Conservation (phyloP, 1,284 basidiomycete species). For the Melanopsichium pennsylvanicum region DNA sequence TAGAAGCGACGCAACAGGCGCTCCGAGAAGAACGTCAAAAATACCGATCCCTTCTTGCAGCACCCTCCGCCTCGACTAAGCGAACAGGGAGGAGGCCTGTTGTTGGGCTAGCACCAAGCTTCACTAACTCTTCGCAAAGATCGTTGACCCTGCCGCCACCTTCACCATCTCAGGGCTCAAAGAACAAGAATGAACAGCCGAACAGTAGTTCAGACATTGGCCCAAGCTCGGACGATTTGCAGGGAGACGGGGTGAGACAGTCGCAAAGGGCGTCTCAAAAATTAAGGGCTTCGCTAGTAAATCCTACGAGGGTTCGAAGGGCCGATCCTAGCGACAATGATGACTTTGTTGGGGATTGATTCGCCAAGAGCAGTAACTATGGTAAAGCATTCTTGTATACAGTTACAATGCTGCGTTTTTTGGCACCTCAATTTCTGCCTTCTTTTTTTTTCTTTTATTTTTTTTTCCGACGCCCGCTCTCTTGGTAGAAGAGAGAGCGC, state of each 20-base stretch:
- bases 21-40: conserved; percentile 40
- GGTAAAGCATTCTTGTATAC: too few species aligned
- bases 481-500: neutral
- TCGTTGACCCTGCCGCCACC: neutral
- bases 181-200: neutral
- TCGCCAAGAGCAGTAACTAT: neutral
- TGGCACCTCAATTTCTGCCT: neutral
- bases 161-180: conserved; percentile 1
- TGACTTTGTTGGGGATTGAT: conserved; percentile 28
- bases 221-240: conserved; percentile 18
- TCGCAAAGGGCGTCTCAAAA: conserved; percentile 5
- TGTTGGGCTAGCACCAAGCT: conserved; percentile 8
- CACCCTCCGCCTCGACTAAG: conserved; percentile 5
- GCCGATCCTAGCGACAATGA: conserved; percentile 32
- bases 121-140: conserved; percentile 1
- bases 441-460: neutral
- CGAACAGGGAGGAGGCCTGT: conserved; percentile 14
- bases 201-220: conserved; percentile 11
- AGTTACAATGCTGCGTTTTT: conserved; percentile 1
- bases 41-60: conserved; percentile 43
- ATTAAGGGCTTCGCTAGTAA: conserved; percentile 19
- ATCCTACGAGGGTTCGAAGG: conserved; percentile 26
- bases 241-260: neutral
- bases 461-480: neutral
- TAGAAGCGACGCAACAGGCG: conserved; percentile 27